Base-by-base conservation (phyloP, 1,284 basidiomycete genomes). In the Stygiomarasmius scandens region DNA sequence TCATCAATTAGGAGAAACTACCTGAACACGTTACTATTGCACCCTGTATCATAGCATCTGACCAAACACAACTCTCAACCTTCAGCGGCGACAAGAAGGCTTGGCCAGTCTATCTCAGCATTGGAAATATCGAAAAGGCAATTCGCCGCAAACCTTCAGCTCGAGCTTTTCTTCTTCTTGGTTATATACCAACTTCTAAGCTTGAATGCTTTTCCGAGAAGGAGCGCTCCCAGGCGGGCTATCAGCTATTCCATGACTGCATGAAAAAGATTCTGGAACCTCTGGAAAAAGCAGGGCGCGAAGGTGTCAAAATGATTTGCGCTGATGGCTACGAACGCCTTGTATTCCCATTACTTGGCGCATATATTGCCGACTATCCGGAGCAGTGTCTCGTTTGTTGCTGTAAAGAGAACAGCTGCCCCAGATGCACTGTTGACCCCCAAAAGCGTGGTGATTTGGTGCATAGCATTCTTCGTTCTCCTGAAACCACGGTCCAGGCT, bases 101-200 rank as follows among this genome's bases (percentile, higher is more conserved):
- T n/a, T n/a, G n/a, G n/a, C n/a, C n/a, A n/a, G n/a, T 75, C 3
- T 76, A 64, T 68, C 5, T 77, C 1, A 74, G 69, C 0, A 65
- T 77, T 2, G 75, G 74, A 0, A 79, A 79, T 55, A 67, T 80
- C 6, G 45, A 53, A 0, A 77, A 75, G 53, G 62, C 58, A 0
- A 58, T 66, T 0, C 65, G 72, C 1, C 62, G 67, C 10, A 64
- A 72, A 53, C 67, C 70, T 0, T 67, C 67, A 1, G 20, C 49
- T 2, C 67, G 63, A 9, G 71, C 69, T 1, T 67, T 60, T 6
- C 55, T 78, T 1, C 66, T 81, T 0, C 47, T 81, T 5, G 77
- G 71, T 0, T 80, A 80, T 61, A 58, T 80, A 11, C 75, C 77
- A 2, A 71, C 73, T 0, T 49, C 64, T 0, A 77, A 79, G 54